Conservation (phyloP, 352 stramenopile genomes). For the Phytopythium helicoides region DNA sequence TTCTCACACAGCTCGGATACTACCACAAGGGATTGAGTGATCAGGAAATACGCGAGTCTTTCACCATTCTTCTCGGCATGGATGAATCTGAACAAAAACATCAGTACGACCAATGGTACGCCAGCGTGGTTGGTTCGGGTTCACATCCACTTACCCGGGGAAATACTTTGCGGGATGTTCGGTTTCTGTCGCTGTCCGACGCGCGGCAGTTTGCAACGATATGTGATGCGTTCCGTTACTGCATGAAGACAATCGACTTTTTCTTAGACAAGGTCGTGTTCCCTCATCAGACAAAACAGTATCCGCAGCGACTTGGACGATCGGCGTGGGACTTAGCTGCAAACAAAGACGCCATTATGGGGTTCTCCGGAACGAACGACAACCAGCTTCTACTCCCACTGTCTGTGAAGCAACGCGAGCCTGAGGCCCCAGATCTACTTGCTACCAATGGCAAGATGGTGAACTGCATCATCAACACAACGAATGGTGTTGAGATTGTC, state of each 20-base stretch:
- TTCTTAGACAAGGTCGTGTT: constrained; percentile 85
- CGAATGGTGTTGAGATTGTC: constrained; percentile 33
- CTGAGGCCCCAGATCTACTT: constrained; percentile 40
- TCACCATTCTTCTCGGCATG: constrained; percentile 59
- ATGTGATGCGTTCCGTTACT: constrained; percentile 44
- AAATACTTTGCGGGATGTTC: constrained; percentile 44
- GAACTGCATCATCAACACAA: constrained; percentile 52
- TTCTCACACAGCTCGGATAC: constrained; percentile 81
- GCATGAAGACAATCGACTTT: constrained; percentile 83
- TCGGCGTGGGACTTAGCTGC: constrained; percentile 84
- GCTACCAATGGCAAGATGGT: constrained; percentile 90
- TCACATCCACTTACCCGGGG: constrained; percentile 10
- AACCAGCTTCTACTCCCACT: constrained; percentile 77
- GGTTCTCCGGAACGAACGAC: constrained; percentile 91
- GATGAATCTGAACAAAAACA: constrained; percentile 56
- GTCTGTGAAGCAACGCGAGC: constrained; percentile 62
- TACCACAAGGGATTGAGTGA: constrained; percentile 72
- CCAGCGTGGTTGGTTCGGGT: constrained; percentile 17
- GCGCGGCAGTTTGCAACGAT: constrained; percentile 55
- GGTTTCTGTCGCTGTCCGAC: constrained; percentile 80
- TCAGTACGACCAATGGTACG: constrained; percentile 74
- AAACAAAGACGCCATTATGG: constrained; percentile 46
- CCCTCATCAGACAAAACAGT: constrained; percentile 77
- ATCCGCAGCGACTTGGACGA: constrained; percentile 58
- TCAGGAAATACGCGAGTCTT: constrained; percentile 44